Evolutionary conservation across 306 rosid species (phyloP).

Genomic region (Cercis canadensis): DNA sequence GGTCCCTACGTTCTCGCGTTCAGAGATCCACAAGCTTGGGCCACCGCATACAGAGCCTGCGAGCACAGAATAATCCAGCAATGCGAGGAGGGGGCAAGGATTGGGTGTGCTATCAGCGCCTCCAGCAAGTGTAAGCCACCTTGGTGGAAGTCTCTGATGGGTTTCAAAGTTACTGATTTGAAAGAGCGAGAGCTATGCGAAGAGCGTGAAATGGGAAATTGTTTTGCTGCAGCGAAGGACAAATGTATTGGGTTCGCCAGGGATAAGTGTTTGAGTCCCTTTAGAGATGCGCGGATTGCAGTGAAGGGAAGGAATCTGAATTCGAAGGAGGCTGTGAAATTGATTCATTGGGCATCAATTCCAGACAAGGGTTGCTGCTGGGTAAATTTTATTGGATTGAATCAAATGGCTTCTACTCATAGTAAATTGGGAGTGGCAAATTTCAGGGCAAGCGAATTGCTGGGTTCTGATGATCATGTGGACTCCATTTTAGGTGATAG

Average conservation of each 20-base stretch:
- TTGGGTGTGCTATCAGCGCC: conserved; percentile 58
- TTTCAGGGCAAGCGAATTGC: conserved; percentile 60
- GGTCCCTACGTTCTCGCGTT: conserved; percentile 73
- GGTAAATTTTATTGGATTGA: conserved; percentile 8
- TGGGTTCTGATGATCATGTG: conserved; percentile 42
- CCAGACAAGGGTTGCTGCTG: conserved; percentile 28
- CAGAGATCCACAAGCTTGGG: conserved; percentile 72
- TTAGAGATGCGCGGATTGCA: conserved; percentile 67
- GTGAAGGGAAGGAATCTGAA: conserved; percentile 36
- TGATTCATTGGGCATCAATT: conserved; percentile 51
- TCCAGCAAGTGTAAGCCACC: conserved; percentile 66
- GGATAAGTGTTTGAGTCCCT: conserved; percentile 66
- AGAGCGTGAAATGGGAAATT: conserved; percentile 52
- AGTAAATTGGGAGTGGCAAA: conserved; percentile 19
- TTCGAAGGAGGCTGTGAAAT: conserved; percentile 48
- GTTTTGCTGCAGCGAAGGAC: conserved; percentile 51
- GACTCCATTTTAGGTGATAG: conserved; percentile 34
- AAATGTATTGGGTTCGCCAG: conserved; percentile 59
- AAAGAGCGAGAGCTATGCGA: conserved; percentile 72
- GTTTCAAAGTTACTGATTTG: conserved; percentile 49
- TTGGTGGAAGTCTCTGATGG: conserved; percentile 72
- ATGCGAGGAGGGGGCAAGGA: conserved; percentile 79
- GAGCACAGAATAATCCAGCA: conserved; percentile 63
- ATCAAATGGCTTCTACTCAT: not conserved
- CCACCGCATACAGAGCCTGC: conserved; percentile 55